Conservation (phyloP, 129 eudicot species). For the Escallonia herrerae region DNA sequence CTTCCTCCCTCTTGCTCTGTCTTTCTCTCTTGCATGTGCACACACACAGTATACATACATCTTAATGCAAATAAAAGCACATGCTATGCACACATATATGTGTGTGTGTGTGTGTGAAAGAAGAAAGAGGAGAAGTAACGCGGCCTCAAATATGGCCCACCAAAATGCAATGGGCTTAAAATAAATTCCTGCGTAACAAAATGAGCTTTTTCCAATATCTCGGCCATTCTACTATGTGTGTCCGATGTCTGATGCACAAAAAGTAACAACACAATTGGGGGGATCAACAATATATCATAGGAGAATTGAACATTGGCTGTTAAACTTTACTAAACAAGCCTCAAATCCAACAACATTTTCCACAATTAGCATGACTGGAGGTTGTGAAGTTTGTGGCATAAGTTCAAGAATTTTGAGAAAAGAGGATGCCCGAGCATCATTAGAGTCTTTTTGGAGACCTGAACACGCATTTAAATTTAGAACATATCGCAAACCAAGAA, state of each 20-base stretch:
- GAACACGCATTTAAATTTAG: conserved; percentile 16
- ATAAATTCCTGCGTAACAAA: conserved; percentile 84
- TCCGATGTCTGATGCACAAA: conserved; percentile 69
- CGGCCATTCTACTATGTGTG: conserved; percentile 68
- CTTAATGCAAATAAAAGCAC: not conserved
- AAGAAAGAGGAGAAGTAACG: conserved; percentile 64
- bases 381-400: conserved; percentile 58
- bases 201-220: conserved; percentile 51
- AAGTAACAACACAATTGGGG: not conserved
- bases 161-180: conserved; percentile 92
- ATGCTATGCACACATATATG: not conserved
- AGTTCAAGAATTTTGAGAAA: conserved; percentile 78
- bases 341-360: conserved; percentile 99
- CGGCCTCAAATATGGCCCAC: conserved; percentile 95
- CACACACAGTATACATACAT: not conserved
- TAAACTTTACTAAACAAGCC: conserved; percentile 31
- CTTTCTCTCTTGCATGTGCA: no score
- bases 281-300: not conserved
- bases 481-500: conserved; percentile 14
- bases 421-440: conserved; percentile 95
- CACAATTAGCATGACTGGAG: conserved; percentile 81
- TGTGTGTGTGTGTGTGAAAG: conserved; percentile 5
- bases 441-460: conserved; percentile 95
- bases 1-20: no score
- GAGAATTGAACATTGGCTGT: not conserved